Evolutionary conservation across 352 stramenopile species (phyloP).

Genomic region (Thalassiosira gravida): DNA sequence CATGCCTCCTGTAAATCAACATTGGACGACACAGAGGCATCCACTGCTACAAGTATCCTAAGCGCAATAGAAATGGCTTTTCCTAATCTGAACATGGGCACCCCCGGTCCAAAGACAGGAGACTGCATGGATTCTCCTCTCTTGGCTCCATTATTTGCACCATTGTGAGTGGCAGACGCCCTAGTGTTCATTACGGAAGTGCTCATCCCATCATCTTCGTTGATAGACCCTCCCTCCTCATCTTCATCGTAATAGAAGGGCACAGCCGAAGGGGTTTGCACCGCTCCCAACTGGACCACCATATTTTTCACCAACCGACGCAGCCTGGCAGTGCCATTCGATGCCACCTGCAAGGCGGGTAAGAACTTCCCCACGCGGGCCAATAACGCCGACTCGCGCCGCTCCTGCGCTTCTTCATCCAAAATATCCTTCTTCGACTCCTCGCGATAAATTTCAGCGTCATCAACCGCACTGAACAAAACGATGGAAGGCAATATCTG

Average conservation of each 20-base stretch:
- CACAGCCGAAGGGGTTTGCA: conserved; percentile 32
- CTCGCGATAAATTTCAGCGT: not conserved
- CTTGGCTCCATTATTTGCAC: not conserved
- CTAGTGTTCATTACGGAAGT: conserved; percentile 5
- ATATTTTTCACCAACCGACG: conserved; percentile 64
- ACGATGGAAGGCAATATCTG: conserved; percentile 48
- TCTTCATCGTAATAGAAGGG: conserved; percentile 37
- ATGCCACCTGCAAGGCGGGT: conserved; percentile 51
- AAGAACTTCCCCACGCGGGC: conserved; percentile 56
- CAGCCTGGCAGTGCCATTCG: conserved; percentile 53
- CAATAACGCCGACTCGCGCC: conserved; percentile 51
- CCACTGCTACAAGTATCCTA: conserved; percentile 57
- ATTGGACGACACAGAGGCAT: conserved; percentile 55
- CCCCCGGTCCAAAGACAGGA: conserved; percentile 32
- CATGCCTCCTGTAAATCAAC: conserved; percentile 62
- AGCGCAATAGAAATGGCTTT: conserved; percentile 53
- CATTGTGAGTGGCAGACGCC: not conserved
- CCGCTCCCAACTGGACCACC: conserved; percentile 56
- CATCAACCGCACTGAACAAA: conserved; percentile 41
- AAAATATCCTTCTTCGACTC: conserved; percentile 29
- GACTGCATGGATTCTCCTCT: conserved; percentile 19
- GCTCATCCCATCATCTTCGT: conserved; percentile 24
- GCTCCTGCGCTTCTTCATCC: conserved; percentile 47
- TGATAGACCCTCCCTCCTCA: conserved; percentile 6
- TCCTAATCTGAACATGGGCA: conserved; percentile 47